A percentile compares a stretch with the other conserved stretches of the same genome.
These are phyloP conservation scores for Phaffomyces thermotolerans DNA, from an alignment of 805 yeast species.

Conservation along the genomic window DNA sequence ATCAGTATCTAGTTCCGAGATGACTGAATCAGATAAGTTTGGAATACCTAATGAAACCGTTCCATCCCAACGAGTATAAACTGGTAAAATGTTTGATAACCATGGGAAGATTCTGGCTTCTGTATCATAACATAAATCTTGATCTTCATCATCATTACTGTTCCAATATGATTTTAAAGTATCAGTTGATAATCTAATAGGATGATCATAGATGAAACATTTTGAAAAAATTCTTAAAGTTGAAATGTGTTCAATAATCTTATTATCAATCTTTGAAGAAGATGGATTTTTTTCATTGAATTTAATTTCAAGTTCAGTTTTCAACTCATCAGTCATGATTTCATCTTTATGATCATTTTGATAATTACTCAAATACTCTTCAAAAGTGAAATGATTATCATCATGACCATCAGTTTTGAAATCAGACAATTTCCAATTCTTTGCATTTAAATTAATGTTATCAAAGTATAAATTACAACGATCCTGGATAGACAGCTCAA, in stretches of 20 bases:
- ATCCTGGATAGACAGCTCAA: conserved; percentile 5
- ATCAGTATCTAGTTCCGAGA: background rate
- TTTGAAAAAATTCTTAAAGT: conserved; percentile 18
- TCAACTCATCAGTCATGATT: conserved; percentile 3
- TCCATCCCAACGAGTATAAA: conserved; percentile 32
- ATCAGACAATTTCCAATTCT: conserved; percentile 17
- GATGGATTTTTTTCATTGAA: conserved; percentile 6
- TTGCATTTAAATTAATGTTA: conserved; percentile 2
- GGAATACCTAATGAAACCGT: conserved; percentile 24
- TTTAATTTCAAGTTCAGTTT: conserved; percentile 9
- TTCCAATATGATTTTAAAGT: no score
- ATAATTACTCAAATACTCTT: conserved; percentile 10
- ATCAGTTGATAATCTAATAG: background rate
- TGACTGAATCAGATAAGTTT: conserved; percentile 5
- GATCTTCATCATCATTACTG: conserved; percentile 5
- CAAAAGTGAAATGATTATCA: conserved; percentile 14
- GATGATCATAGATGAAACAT: conserved; percentile 14
- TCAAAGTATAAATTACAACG: conserved; percentile 17
- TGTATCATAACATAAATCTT: conserved; percentile 16
- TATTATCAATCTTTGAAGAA: conserved; percentile 11
- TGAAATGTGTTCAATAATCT: conserved; percentile 15
- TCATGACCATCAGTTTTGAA: conserved; percentile 16
- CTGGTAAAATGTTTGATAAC: conserved; percentile 27
- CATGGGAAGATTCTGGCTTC: conserved; percentile 32
- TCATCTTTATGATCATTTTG: conserved; percentile 5